phyloP scores from a whole-genome alignment of 257 asterid species.

The Nicotiana tabacum region DNA sequence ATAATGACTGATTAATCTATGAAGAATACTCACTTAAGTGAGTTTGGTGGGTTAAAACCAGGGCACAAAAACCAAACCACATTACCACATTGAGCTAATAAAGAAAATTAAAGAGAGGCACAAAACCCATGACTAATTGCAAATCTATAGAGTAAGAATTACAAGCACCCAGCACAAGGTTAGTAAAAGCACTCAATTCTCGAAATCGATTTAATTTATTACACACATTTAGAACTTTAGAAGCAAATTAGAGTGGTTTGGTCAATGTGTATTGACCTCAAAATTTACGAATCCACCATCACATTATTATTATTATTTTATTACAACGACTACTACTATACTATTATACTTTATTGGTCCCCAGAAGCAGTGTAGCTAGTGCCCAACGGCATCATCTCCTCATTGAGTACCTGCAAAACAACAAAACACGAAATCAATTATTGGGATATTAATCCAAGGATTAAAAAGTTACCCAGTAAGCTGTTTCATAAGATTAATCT shows the following conservation, averaged over 20 bases:
- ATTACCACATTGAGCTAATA: neutral
- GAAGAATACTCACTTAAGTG: slow-evolving; percentile 18
- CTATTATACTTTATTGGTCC: neutral
- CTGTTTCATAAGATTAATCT: neutral
- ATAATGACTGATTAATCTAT: slow-evolving; percentile 13
- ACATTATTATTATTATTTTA: neutral
- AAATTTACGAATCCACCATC: no score
- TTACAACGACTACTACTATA: neutral
- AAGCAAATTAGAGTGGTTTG: slow-evolving; percentile 7
- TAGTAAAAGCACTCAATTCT: neutral
- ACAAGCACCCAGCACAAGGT: slow-evolving; percentile 38
- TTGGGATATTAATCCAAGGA: neutral
- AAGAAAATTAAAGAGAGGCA: slow-evolving; percentile 23
- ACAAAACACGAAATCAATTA: neutral
- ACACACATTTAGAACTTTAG: slow-evolving; percentile 7
- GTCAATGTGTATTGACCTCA: slow-evolving; percentile 43
- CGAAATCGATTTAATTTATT: neutral
- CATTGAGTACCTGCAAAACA: slow-evolving; percentile 15
- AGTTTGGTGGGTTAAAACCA: slow-evolving; percentile 19
- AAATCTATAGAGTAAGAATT: slow-evolving; percentile 5
- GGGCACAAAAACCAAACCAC: slow-evolving; percentile 24
- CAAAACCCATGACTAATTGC: slow-evolving; percentile 33
- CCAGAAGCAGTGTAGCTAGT: neutral
- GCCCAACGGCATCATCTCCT: slow-evolving; percentile 6
- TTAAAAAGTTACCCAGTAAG: neutral